phyloP scores from a whole-genome alignment of 805 yeast genomes.

The Candida peoriensis region DNA sequence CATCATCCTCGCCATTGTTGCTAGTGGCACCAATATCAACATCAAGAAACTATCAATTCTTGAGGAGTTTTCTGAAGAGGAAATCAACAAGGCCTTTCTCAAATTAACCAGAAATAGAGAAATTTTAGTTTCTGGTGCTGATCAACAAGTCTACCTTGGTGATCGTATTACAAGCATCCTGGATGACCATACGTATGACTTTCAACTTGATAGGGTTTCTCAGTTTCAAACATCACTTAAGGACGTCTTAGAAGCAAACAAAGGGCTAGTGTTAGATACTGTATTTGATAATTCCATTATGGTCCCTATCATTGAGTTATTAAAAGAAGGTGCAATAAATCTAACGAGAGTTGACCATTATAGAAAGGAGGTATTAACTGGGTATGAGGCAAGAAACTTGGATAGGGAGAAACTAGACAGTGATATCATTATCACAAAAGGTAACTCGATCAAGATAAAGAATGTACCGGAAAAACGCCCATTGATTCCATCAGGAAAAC shows the following conservation, averaged over 20 bases:
- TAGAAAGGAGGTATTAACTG: conserved; percentile 42
- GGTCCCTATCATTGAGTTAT: conserved; percentile 52
- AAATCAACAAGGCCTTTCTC: conserved; percentile 36
- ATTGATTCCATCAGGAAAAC: conserved; percentile 52
- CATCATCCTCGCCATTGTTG: conserved; percentile 30
- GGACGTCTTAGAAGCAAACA: conserved; percentile 36
- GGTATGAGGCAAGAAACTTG: conserved; percentile 72
- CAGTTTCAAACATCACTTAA: conserved; percentile 39
- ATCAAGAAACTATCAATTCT: conserved; percentile 26
- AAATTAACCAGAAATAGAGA: conserved; percentile 49
- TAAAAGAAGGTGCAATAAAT: conserved; percentile 37
- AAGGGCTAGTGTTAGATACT: conserved; percentile 52
- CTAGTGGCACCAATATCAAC: conserved; percentile 21
- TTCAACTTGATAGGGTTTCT: conserved; percentile 40
- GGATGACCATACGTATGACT: conserved; percentile 27
- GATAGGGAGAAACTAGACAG: conserved; percentile 64
- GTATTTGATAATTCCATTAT: conserved; percentile 57
- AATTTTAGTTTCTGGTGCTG: conserved; percentile 40
- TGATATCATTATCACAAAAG: conserved; percentile 44
- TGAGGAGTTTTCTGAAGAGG: conserved; percentile 45
- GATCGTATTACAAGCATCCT: conserved; percentile 17
- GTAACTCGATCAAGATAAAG: conserved; percentile 6
- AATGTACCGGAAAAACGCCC: conserved; percentile 11
- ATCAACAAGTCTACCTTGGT: conserved; percentile 34
- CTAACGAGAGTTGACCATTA: conserved; percentile 53